phyloP scores from a whole-genome alignment of 2,329 filamentous ascomycete species.

The Apiospora aurea region DNA sequence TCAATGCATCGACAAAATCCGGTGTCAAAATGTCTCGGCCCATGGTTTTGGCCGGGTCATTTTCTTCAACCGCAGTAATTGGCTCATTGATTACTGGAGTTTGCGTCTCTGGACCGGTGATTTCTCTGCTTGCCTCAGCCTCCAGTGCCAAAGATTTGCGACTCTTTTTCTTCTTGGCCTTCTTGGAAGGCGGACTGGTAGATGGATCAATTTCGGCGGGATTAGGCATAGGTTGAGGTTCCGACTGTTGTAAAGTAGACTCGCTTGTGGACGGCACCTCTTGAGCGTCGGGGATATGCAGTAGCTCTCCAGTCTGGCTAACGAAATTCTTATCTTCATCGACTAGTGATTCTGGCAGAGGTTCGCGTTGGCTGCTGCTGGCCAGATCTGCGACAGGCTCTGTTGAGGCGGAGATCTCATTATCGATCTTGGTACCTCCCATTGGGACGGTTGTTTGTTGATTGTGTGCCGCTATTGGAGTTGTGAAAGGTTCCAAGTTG shows the following conservation, averaged over 20 bases:
- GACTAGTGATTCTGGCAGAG: background rate
- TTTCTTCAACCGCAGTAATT: slow-evolving; percentile 20
- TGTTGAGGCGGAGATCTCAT: background rate
- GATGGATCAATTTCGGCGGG: background rate
- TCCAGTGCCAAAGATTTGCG: slow-evolving; percentile 31
- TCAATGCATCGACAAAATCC: background rate
- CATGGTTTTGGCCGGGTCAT: background rate
- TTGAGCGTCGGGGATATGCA: background rate
- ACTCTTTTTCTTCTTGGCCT: slow-evolving; percentile 35
- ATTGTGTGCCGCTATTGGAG: too few species aligned
- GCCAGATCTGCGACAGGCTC: background rate
- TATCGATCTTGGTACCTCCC: background rate
- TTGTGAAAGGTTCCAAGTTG: background rate
- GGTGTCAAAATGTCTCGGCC: background rate
- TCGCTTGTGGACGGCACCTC: background rate
- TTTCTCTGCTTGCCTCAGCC: slow-evolving; percentile 19
- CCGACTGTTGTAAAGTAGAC: background rate
- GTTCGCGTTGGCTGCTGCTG: background rate
- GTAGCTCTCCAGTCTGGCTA: background rate
- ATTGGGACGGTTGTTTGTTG: background rate
- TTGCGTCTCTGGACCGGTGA: background rate
- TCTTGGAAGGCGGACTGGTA: slow-evolving; percentile 27
- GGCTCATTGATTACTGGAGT: slow-evolving; percentile 26
- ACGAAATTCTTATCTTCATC: background rate
- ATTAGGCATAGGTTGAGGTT: background rate